These are phyloP conservation scores for Paecilomyces fulvus DNA, from an alignment of 2,329 filamentous ascomycete species.

Conservation along the genomic window DNA sequence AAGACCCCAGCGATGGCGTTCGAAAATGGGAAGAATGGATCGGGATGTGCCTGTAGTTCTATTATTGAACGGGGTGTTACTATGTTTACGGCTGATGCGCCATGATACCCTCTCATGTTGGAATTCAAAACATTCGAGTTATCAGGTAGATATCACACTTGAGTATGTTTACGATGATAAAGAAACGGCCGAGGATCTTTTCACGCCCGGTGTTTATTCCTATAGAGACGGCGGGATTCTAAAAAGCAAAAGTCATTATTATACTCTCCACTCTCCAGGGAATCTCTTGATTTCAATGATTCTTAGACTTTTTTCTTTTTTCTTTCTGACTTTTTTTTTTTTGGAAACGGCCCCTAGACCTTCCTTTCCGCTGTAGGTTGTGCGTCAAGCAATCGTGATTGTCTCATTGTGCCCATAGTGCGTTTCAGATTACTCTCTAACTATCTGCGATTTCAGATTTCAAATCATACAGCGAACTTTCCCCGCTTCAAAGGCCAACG, in stretches of 20 bases:
- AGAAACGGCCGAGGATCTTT: background rate
- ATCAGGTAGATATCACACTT: background rate
- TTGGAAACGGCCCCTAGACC: background rate
- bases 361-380: background rate
- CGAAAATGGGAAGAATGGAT: slow-evolving; percentile 91
- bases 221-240: background rate
- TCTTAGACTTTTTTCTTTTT: too few relatives aligned
- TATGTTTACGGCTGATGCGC: background rate
- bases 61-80: slow-evolving; percentile 5
- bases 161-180: background rate
- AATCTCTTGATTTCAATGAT: too few relatives aligned
- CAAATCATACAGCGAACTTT: background rate
- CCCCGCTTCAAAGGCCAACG: background rate
- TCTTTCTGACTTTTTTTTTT: too few relatives aligned
- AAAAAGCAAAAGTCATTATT: background rate
- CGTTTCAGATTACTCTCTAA: background rate
- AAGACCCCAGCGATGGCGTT: slow-evolving; percentile 56
- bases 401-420: background rate
- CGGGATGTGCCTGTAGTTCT: slow-evolving; percentile 57
- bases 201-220: background rate
- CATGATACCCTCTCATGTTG: background rate
- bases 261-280: background rate
- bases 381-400: background rate
- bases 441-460: background rate
- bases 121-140: background rate